phyloP scores from a whole-genome alignment of 371 early-diverging fungal genomes.

The Phascolomyces articulosus region DNA sequence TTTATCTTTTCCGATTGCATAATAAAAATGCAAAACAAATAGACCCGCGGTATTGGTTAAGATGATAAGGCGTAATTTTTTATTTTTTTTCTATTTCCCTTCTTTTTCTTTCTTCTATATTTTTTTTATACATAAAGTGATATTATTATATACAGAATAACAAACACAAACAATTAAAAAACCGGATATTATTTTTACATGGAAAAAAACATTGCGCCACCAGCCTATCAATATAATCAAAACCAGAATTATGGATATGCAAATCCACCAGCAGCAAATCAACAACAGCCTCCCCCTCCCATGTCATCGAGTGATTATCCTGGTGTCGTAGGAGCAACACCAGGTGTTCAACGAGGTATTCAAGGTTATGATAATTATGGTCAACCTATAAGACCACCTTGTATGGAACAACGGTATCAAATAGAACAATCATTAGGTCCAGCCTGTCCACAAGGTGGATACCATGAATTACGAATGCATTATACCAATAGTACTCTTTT shows the following conservation, averaged over 20 bases:
- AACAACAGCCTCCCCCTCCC: neutral
- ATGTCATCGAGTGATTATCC: constrained; percentile 24
- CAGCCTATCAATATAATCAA: neutral
- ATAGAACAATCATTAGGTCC: constrained; percentile 44
- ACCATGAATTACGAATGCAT: constrained; percentile 51
- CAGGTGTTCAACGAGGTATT: constrained; percentile 24
- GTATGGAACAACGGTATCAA: constrained; percentile 40
- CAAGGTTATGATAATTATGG: constrained; percentile 44
- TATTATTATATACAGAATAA: constrained; percentile 2
- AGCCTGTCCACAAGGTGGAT: constrained; percentile 31
- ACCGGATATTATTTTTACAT: neutral
- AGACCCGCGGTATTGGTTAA: too few species aligned
- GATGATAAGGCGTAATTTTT: too few species aligned
- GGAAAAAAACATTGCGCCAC: constrained; percentile 5
- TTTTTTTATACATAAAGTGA: too few species aligned
- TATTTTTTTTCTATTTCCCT: too few species aligned
- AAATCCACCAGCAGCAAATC: neutral
- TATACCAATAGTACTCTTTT: constrained; percentile 32
- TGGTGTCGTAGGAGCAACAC: constrained; percentile 37
- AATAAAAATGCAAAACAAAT: too few species aligned
- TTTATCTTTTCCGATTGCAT: too few species aligned
- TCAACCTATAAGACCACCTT: constrained; percentile 35
- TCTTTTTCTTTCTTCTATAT: neutral
- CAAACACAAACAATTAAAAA: neutral
- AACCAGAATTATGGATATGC: constrained; percentile 5